Conservation (phyloP, 1,284 basidiomycete species). For the Cutaneotrichosporon sp. region DNA sequence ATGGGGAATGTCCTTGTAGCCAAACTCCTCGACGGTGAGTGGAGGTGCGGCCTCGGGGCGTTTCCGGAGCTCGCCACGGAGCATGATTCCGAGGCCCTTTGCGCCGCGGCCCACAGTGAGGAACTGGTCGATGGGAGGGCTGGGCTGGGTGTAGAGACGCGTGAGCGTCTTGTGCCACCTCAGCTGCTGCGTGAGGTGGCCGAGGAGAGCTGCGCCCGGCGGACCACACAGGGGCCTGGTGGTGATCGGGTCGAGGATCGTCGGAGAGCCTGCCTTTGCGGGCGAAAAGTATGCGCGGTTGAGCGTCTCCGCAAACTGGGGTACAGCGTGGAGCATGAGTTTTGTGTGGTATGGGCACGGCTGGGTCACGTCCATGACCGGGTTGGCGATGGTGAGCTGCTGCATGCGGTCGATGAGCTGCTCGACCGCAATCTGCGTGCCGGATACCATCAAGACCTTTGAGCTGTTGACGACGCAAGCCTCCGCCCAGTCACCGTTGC, state of each 20-base stretch:
- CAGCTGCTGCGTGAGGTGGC: conserved; percentile 40
- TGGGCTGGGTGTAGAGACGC: conserved; percentile 30
- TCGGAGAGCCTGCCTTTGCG: conserved; percentile 20
- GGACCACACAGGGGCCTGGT: conserved; percentile 38
- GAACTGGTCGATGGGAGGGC: conserved; percentile 33
- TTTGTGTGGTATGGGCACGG: conserved; percentile 46
- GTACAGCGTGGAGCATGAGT: conserved; percentile 44
- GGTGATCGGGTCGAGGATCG: conserved; percentile 43
- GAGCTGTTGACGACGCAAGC: conserved; percentile 45
- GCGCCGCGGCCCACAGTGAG: conserved; percentile 44
- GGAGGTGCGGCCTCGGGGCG: conserved; percentile 24
- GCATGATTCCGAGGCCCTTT: conserved; percentile 45
- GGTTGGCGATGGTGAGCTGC: conserved; percentile 42
- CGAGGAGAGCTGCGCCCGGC: conserved; percentile 33
- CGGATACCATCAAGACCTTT: conserved; percentile 44
- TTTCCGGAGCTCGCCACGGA: conserved; percentile 40
- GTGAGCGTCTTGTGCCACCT: conserved; percentile 46
- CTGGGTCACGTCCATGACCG: conserved; percentile 47
- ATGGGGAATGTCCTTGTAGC: conserved; percentile 22
- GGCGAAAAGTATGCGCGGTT: conserved; percentile 31
- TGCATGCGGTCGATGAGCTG: conserved; percentile 42
- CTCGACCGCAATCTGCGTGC: conserved; percentile 40
- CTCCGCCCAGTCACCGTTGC: conserved; percentile 41
- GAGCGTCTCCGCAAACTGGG: conserved; percentile 35
- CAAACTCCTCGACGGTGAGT: conserved; percentile 39